Conservation (phyloP, 306 rosid genomes). For the Pyrus bretschneideri region DNA sequence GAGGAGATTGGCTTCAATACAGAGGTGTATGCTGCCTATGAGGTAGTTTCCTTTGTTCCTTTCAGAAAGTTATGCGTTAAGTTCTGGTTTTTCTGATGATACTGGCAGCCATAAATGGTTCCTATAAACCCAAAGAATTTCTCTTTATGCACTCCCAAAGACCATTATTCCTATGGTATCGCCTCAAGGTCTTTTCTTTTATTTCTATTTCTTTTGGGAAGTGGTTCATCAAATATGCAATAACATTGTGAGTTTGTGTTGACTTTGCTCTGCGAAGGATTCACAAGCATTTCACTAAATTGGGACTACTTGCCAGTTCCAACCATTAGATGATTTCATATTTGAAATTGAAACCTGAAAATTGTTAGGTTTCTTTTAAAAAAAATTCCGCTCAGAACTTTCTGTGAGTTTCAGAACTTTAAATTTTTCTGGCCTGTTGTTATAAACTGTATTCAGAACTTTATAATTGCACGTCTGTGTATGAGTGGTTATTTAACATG, state of each 20-base stretch:
- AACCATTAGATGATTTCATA: not conserved
- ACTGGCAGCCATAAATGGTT: not conserved
- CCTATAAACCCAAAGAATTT: not conserved
- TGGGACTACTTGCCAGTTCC: not conserved
- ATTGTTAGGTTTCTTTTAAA: not conserved
- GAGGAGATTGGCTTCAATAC: slow-evolving; percentile 85
- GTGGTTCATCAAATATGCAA: not conserved
- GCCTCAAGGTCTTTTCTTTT: not conserved
- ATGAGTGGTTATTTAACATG: not conserved
- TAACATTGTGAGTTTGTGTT: not conserved
- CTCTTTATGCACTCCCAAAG: not conserved
- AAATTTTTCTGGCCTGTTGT: not conserved
- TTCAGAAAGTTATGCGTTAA: not conserved
- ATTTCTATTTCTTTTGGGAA: not conserved
- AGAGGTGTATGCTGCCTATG: slow-evolving; percentile 62
- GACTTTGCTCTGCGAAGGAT: not conserved
- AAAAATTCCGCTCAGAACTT: not conserved
- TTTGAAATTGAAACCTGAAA: not conserved
- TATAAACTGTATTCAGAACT: not conserved
- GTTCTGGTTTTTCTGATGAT: not conserved
- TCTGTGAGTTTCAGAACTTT: not conserved
- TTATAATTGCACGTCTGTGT: not conserved
- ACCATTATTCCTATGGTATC: not conserved
- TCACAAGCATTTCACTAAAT: not conserved
- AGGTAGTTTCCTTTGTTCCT: slow-evolving; percentile 37